phyloP scores from a whole-genome alignment of 2,329 filamentous ascomycete species.

The Apiospora phragmitis region DNA sequence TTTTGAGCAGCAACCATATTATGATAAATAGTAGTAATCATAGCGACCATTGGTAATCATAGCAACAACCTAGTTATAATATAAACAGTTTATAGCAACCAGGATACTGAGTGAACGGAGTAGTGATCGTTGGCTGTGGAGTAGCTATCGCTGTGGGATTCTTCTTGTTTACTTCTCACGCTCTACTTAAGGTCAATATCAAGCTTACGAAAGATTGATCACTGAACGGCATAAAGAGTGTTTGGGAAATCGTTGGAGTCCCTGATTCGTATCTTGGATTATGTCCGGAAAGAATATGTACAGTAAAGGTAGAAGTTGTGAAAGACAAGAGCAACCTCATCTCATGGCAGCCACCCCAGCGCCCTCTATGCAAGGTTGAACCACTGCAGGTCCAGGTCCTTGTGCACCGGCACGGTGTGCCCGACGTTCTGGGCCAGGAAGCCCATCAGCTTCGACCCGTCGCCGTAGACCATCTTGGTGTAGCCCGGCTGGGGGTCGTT shows the following conservation, averaged over 20 bases:
- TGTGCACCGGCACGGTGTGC: slow-evolving; percentile 16
- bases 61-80: no score
- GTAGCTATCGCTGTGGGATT: no score
- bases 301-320: background rate
- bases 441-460: slow-evolving; percentile 16
- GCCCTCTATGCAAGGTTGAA: slow-evolving; percentile 5
- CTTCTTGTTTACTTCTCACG: no score
- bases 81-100: background rate
- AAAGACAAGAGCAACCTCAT: background rate
- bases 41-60: background rate
- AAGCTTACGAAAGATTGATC: background rate
- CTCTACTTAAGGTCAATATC: background rate
- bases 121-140: no score
- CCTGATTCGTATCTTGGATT: background rate
- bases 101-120: background rate
- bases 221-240: background rate
- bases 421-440: slow-evolving; percentile 12
- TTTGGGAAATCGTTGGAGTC: background rate
- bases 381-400: slow-evolving; percentile 10
- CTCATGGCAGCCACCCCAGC: background rate
- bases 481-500: slow-evolving; percentile 12
- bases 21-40: no score
- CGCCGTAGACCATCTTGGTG: slow-evolving; percentile 14
- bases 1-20: no score
- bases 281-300: background rate